Evolutionary conservation across 169 alveolate species (phyloP), one percentile per base, ranked within the genome.

Genomic region (Eimeria zaria): DNA sequence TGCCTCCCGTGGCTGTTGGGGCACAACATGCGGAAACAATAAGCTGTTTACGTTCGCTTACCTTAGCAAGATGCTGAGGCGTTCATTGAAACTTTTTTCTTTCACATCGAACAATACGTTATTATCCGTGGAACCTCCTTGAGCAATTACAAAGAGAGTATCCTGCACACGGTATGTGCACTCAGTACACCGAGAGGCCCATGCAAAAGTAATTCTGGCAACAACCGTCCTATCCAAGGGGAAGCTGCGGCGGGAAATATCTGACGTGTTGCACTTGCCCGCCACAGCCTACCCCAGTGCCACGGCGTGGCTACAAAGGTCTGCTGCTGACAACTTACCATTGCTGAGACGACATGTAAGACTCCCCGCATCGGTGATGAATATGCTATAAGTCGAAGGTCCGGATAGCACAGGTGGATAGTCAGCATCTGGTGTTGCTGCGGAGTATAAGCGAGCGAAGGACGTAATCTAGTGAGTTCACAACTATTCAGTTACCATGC

Each of bases 1-100:
- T 73, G 83, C 33, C 30, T 73, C 46, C 30, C 83, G 53, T 53
- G 18, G 51, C 36, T 18, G 51, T 53, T 18, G 55, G 48, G 14
- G 83, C 83, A 73, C 55, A 46, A 27, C 69, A 80, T 6, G 41
- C 22, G 44, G n/a, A 48, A 46, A 12, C n/a, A 48, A 1, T 36
- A n/a, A 53, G 24, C 39, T 55, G 53, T 30, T 24, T n/a, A 55
- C 8, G 36, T 14, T 3, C 27, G 81, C 78, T 71, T 60, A 93
- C 96, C 93, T 73, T 30, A 93, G 89, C 81, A 93, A 84, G 74
- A 93, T 93, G 78, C 90, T 67, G 67, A 93, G 93, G 44, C 96
- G 96, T 46, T 93, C 96, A 48, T 62, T 83, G 30, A 93, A 48
- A 64, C 93, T 74, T 44, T 93, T 93, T 46, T 93, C 96, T 36